Conservation (phyloP, 345 rosid species). For the Cardamine chenopodiifolia region DNA sequence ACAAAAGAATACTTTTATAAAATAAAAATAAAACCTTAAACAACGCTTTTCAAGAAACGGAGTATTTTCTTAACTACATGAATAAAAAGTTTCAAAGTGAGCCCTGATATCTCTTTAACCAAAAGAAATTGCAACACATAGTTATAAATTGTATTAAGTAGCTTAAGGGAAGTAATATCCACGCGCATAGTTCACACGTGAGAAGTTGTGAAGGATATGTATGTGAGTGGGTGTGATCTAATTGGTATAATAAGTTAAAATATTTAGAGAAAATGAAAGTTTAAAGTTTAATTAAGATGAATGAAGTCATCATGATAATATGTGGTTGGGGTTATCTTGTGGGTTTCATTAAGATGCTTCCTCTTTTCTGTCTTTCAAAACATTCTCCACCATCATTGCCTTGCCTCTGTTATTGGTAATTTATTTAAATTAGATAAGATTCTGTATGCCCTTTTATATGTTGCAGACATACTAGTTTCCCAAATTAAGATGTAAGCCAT, state of each 20-base stretch:
- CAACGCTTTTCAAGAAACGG: no score
- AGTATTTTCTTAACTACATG: neutral
- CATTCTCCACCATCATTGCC: slow-evolving; percentile 45
- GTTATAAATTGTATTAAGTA: neutral
- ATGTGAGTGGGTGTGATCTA: slow-evolving; percentile 42
- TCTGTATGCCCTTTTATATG: neutral
- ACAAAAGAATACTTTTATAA: no score
- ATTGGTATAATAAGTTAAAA: slow-evolving; percentile 37
- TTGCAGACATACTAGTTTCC: slow-evolving; percentile 6
- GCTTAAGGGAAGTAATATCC: slow-evolving; percentile 1
- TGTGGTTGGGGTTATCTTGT: slow-evolving; percentile 49
- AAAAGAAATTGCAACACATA: neutral
- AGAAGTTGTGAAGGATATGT: slow-evolving; percentile 8
- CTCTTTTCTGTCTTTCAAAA: slow-evolving; percentile 38
- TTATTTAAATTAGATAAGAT: neutral
- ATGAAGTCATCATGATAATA: slow-evolving; percentile 40
- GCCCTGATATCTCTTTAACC: neutral
- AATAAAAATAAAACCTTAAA: no score
- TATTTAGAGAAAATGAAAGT: slow-evolving; percentile 33
- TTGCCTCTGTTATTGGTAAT: slow-evolving; percentile 11
- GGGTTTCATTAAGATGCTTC: slow-evolving; percentile 47
- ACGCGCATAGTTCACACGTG: slow-evolving; percentile 19
- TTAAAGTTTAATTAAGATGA: slow-evolving; percentile 24
- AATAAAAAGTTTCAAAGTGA: neutral
- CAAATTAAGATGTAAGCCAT: slow-evolving; percentile 1